Evolutionary conservation across 352 stramenopile genomes (phyloP), one percentile per base, ranked within the genome.

Genomic region (Pythium apleroticum): DNA sequence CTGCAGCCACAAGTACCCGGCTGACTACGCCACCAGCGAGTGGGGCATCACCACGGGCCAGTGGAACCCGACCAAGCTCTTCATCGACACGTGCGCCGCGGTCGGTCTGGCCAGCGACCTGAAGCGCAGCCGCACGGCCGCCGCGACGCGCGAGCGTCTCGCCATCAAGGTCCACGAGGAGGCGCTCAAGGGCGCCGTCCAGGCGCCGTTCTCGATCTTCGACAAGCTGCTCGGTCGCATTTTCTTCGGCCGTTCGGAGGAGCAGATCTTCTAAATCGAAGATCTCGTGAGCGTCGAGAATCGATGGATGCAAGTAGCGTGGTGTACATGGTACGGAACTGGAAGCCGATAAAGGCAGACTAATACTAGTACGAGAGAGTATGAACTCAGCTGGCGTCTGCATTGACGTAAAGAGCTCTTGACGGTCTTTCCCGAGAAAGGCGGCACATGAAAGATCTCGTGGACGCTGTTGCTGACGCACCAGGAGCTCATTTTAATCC

Each of bases 31-130:
- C 27, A 98, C 97, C 33, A 97, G 89, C 60, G 97, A 99, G 84
- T 99, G 97, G 79, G 97, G 97, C 24, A 83, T 99, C 57, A 95
- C 91, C 17, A 91, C 77, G 60, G 78, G 82, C 63, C 97, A 99
- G 71, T 99, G 97, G 79, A 99, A 99, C 77, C 97, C 97, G 28
- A 98, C 92, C 48, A 99, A 99, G 78, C 76, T 98, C 19, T 97
- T 99, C 77, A 99, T 99, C 78, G 97, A 99, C 76, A 73, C 83
- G 35, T 91, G 94, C 55, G 95, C 94, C 4, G 43, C 76, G 0
- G 63, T 99, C n/a, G 97, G 97, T 19, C 81, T 99, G 35, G 97
- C 97, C 2, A 97, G 88, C 72, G 91, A 98, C 68, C 86, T 97
- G 52, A 99, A 99, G 80, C 88, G 96, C 62, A 98, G 93, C 66